Evolutionary conservation across 192 early-diverging fungal genomes (phyloP).

Genomic region (Backusella westeae): DNA sequence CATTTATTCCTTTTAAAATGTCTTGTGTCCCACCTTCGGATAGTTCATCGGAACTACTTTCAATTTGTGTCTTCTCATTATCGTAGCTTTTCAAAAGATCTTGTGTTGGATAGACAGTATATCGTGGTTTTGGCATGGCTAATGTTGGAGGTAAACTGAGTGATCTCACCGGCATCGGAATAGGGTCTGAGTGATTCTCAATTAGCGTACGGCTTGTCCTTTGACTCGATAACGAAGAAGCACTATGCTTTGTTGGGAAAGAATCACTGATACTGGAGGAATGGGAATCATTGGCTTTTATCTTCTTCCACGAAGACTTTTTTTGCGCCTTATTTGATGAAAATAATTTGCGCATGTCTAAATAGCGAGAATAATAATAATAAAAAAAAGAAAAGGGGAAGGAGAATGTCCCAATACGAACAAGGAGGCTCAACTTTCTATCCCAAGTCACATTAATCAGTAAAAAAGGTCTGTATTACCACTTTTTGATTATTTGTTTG

Average conservation of each 20-base stretch:
- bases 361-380: background rate
- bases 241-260: background rate
- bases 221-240: background rate
- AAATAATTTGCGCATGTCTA: background rate
- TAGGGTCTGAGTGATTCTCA: background rate
- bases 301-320: background rate
- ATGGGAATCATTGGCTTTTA: background rate
- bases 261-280: background rate
- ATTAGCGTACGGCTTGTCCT: background rate
- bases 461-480: background rate
- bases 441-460: background rate
- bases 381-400: background rate
- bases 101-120: background rate
- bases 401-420: background rate
- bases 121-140: background rate
- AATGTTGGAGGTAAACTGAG: background rate
- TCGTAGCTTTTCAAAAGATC: background rate
- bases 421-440: slow-evolving; percentile 1
- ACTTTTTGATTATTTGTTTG: background rate
- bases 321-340: background rate
- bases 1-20: background rate
- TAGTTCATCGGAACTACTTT: slow-evolving; percentile 5
- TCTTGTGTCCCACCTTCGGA: background rate
- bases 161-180: background rate
- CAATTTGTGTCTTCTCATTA: slow-evolving; percentile 1